Percentiles rank a stretch among this genome's conserved stretches.
Evolutionary conservation across 495 filamentous ascomycete genomes (phyloP).

Genomic region (Neurospora hispaniola): DNA sequence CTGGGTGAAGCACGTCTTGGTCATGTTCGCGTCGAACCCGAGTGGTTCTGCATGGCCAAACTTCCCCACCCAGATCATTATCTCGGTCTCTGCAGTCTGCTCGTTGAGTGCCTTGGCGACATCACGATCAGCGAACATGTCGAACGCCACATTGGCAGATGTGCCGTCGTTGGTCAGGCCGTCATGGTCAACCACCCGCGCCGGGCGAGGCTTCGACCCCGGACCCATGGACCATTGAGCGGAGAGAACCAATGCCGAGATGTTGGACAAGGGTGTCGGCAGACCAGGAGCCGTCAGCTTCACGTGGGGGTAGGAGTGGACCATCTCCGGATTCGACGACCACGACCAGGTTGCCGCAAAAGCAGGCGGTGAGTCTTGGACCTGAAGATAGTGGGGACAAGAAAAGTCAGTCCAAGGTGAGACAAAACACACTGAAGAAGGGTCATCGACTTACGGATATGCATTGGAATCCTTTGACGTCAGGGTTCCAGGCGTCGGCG

Average conservation of each 20-base stretch:
- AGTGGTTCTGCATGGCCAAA: conserved; percentile 16
- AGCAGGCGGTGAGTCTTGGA: conserved; percentile 19
- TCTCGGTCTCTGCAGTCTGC: conserved; percentile 18
- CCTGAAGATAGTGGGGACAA: conserved; percentile 4
- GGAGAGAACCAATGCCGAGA: conserved; percentile 17
- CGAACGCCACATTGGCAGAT: conserved; percentile 22
- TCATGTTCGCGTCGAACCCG: conserved; percentile 6
- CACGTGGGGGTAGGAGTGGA: conserved; percentile 26
- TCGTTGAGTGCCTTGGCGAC: conserved; percentile 8
- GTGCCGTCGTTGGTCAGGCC: conserved; percentile 10
- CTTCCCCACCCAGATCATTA: conserved; percentile 23
- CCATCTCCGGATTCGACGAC: conserved; percentile 9
- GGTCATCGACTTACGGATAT: conserved; percentile 14
- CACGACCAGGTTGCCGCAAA: conserved; percentile 24
- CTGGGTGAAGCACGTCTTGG: conserved; percentile 3
- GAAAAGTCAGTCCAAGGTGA: background rate
- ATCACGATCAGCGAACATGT: conserved; percentile 21
- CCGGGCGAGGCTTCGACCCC: conserved; percentile 13
- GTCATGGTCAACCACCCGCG: conserved; percentile 6
- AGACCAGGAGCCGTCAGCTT: conserved; percentile 14
- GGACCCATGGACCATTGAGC: conserved; percentile 22
- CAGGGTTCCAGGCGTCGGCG: conserved; percentile 24
- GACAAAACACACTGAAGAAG: background rate
- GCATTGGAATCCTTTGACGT: conserved; percentile 18
- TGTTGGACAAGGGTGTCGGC: conserved; percentile 19